phyloP scores from a whole-genome alignment of 495 filamentous ascomycete genomes.

The Penicillium tannophilum region DNA sequence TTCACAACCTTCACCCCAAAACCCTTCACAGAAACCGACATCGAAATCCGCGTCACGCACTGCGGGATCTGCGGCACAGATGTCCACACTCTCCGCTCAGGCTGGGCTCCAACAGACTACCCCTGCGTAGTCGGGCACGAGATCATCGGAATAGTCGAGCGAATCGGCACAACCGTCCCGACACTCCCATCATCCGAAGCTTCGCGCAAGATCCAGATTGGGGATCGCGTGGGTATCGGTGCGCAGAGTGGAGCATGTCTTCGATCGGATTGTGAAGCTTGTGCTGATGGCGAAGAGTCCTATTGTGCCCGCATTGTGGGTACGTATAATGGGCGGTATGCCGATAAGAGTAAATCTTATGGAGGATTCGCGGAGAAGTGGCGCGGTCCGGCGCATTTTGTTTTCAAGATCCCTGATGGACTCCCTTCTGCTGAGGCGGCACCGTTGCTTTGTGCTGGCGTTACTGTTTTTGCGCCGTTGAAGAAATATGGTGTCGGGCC shows the following conservation, averaged over 20 bases:
- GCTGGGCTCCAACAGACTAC: constrained; percentile 72
- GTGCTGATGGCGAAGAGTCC: constrained; percentile 60
- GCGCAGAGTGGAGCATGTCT: constrained; percentile 75
- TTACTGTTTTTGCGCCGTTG: constrained; percentile 77
- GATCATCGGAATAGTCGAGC: constrained; percentile 75
- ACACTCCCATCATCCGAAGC: constrained; percentile 45
- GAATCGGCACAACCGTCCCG: constrained; percentile 55
- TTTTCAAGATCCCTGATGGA: constrained; percentile 72
- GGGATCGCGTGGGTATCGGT: constrained; percentile 85
- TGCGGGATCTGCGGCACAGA: constrained; percentile 85
- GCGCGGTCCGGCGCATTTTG: constrained; percentile 74
- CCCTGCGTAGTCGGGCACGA: constrained; percentile 82
- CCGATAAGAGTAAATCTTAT: constrained; percentile 61
- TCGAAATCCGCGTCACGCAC: constrained; percentile 65
- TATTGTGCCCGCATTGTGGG: constrained; percentile 65
- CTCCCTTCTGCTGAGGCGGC: constrained; percentile 63
- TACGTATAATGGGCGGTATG: constrained; percentile 72
- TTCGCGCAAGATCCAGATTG: constrained; percentile 63
- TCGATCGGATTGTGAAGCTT: constrained; percentile 67
- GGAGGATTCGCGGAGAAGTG: constrained; percentile 72
- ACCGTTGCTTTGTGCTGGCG: constrained; percentile 84
- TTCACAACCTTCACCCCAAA: constrained; percentile 78
- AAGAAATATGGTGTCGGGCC: constrained; percentile 72
- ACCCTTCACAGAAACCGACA: constrained; percentile 73
- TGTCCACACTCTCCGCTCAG: constrained; percentile 72